Base-by-base conservation (phyloP, 345 rosid genomes). In the Arabis hirsuta region DNA sequence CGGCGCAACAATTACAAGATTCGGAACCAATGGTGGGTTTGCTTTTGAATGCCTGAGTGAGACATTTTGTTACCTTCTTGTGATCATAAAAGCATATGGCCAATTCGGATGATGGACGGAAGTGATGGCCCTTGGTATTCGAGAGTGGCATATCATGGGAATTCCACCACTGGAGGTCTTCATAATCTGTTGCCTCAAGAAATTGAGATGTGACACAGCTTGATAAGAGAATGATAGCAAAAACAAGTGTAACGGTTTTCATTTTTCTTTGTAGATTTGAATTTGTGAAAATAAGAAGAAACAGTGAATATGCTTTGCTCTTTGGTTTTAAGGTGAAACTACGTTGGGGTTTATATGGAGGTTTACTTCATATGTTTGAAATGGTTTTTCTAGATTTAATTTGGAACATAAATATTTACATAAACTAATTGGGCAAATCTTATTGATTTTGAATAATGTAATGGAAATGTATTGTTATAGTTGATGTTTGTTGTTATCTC, bases 161-260 rank as follows among this genome's bases (percentile, higher is more conserved):
- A 4, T 47, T 47, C 27, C 27, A 36, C 62, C 45, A 19, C 6
- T 38, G 29, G 5, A 16, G 22, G 14, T 57, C 45, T 57, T 57
- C 9, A 5, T 36, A 27, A 19, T 20, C 16, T 58, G 16, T 20
- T 38, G 31, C 9, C 5, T 57, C 45, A 36, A 57, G 0, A n/a
- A 57, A 36, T 56, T 69, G 73, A 12, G 73, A 57, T 32, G 38
- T 57, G 48, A 38, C 50, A 59, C 38, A 57, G 12, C 57, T 46
- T 58, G 73, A 58, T 12, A 69, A 46, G 48, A 58, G 48, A 27
- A 69, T 7, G 0, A 48, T 58, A 2, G 66, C 65, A 22, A 58
- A 3, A 48, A 47, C 7, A 48, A 69, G 0, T 57, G 50, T 16
- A 32, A 48, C 41, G 38, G 39, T 47, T 12, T 69, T 57, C 66